A percentile compares a stretch with the other conserved stretches of the same genome.
Conservation (phyloP, 2,329 filamentous ascomycete species). For the Calonectria henricotiae region DNA sequence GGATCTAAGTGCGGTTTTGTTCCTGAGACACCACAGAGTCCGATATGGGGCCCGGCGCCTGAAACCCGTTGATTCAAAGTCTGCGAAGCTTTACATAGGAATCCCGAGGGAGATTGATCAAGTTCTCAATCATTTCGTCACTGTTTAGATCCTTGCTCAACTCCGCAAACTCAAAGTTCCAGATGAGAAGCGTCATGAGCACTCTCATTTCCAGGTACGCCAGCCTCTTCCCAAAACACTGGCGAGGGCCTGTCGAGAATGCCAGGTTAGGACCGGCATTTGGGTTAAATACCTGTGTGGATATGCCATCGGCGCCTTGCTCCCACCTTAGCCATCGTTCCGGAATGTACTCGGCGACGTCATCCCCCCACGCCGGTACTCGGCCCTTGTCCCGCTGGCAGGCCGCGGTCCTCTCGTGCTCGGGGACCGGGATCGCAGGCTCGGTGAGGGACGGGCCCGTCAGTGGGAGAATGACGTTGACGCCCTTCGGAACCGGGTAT, state of each 20-base stretch:
- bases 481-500: slow-evolving; percentile 56
- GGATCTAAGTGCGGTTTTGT: slow-evolving; percentile 9
- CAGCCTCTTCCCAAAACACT: slow-evolving; percentile 60
- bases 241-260: slow-evolving; percentile 58
- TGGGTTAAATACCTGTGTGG: slow-evolving; percentile 51
- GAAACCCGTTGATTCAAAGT: slow-evolving; percentile 14
- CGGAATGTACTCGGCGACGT: slow-evolving; percentile 55
- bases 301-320: slow-evolving; percentile 28
- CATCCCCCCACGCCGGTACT: slow-evolving; percentile 54
- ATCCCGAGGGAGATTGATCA: slow-evolving; percentile 51
- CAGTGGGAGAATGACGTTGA: slow-evolving; percentile 52
- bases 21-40: slow-evolving; percentile 12
- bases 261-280: slow-evolving; percentile 57
- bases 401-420: slow-evolving; percentile 50
- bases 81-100: slow-evolving; percentile 51
- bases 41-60: not conserved
- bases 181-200: slow-evolving; percentile 58
- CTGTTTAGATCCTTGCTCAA: slow-evolving; percentile 41
- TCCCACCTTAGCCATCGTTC: slow-evolving; percentile 58
- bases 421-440: slow-evolving; percentile 51
- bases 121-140: slow-evolving; percentile 44
- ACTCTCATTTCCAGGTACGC: slow-evolving; percentile 58
- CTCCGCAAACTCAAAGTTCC: slow-evolving; percentile 57
- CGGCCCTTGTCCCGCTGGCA: slow-evolving; percentile 49
- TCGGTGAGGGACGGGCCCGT: slow-evolving; percentile 53